Percentiles rank a stretch among this genome's conserved stretches.
Conservation (phyloP, 2,329 filamentous ascomycete genomes). For the Mycogone perniciosa region DNA sequence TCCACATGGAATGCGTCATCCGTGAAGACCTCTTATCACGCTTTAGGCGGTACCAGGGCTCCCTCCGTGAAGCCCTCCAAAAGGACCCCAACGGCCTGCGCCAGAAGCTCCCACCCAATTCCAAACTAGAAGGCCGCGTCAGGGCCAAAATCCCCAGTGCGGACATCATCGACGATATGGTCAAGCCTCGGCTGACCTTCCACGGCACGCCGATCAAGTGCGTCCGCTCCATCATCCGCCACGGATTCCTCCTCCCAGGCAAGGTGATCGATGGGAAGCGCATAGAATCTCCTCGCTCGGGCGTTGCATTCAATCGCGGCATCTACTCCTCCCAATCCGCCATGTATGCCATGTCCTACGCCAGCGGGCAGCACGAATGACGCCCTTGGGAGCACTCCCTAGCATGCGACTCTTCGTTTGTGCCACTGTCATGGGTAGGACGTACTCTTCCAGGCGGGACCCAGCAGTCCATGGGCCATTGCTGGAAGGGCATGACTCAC, state of each 20-base stretch:
- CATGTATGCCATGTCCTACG: slow-evolving; percentile 33
- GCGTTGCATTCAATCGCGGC: slow-evolving; percentile 34
- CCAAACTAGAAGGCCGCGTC: slow-evolving; percentile 10
- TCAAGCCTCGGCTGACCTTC: slow-evolving; percentile 31
- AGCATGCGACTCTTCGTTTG: slow-evolving; percentile 39
- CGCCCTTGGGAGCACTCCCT: slow-evolving; percentile 25
- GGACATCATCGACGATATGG: slow-evolving; percentile 31
- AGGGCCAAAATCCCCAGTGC: slow-evolving; percentile 14
- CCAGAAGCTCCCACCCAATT: slow-evolving; percentile 13
- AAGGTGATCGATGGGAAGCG: slow-evolving; percentile 16
- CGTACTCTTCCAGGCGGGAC: slow-evolving; percentile 20
- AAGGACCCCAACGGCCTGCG: slow-evolving; percentile 7
- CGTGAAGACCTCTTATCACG: slow-evolving; percentile 25
- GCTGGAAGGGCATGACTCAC: slow-evolving; percentile 28
- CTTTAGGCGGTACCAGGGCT: slow-evolving; percentile 23
- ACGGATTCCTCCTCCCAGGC: slow-evolving; percentile 36
- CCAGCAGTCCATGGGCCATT: slow-evolving; percentile 16
- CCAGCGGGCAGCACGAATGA: slow-evolving; percentile 23
- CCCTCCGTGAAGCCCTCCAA: slow-evolving; percentile 22
- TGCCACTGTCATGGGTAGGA: slow-evolving; percentile 39
- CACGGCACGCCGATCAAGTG: slow-evolving; percentile 32
- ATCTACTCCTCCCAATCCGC: slow-evolving; percentile 40
- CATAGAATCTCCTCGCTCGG: slow-evolving; percentile 18
- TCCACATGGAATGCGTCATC: slow-evolving; percentile 35
- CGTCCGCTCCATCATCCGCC: slow-evolving; percentile 37